Evolutionary conservation across 768 basidiomycete species (phyloP).

Genomic region (Artomyces pyxidatus): DNA sequence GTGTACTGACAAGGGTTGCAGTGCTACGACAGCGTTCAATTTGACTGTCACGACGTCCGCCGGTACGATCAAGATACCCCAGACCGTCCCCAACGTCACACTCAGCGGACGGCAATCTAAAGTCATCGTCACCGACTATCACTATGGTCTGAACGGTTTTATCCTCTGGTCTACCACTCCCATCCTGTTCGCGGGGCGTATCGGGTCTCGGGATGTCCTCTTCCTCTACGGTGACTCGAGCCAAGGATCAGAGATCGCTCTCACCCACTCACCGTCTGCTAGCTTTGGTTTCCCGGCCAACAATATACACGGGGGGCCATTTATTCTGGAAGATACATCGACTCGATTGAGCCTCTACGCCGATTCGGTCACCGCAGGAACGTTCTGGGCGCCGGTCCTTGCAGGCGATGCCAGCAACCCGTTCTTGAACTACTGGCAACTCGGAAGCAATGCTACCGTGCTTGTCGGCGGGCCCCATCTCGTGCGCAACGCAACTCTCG

Average conservation of each 20-base stretch:
- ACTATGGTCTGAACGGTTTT: conserved; percentile 51
- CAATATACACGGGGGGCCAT: conserved; percentile 37
- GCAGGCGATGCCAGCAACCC: conserved; percentile 30
- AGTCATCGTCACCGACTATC: conserved; percentile 62
- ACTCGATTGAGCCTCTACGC: conserved; percentile 62
- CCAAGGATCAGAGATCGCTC: conserved; percentile 27
- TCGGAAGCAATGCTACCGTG: conserved; percentile 64
- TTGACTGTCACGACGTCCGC: conserved; percentile 47
- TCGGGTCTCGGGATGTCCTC: conserved; percentile 33
- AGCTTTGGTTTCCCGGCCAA: conserved; percentile 39
- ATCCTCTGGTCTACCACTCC: conserved; percentile 67
- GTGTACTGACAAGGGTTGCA: conserved; percentile 16
- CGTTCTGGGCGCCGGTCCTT: conserved; percentile 72
- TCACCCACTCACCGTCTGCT: conserved; percentile 12
- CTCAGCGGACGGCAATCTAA: conserved; percentile 69
- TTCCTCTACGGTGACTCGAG: conserved; percentile 30
- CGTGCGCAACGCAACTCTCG: conserved; percentile 33
- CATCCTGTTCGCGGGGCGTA: conserved; percentile 55
- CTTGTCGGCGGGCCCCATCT: conserved; percentile 43
- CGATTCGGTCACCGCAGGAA: conserved; percentile 56
- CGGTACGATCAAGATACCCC: conserved; percentile 50
- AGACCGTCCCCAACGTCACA: conserved; percentile 41
- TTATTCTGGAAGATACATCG: conserved; percentile 59
- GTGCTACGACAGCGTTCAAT: conserved; percentile 46
- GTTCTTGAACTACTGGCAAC: conserved; percentile 57